Conservation (phyloP, 2,329 filamentous ascomycete genomes). For the Nothophaeocryptopus gaeumannii region DNA sequence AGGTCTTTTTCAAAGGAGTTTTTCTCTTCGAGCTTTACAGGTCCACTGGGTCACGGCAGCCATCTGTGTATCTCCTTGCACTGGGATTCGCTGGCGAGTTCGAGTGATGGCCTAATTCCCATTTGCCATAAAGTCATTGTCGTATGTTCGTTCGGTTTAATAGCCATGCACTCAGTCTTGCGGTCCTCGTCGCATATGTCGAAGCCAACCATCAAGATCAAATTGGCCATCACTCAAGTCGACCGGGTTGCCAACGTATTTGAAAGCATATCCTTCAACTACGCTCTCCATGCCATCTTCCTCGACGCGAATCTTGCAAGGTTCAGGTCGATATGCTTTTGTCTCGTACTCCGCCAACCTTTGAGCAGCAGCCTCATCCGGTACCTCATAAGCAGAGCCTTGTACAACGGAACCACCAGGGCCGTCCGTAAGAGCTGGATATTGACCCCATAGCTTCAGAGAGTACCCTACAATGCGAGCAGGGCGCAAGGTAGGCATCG, state of each 20-base stretch:
- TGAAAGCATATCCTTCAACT: constrained; percentile 11
- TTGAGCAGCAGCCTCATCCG: constrained; percentile 34
- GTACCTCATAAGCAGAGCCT: constrained; percentile 36
- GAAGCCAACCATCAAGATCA: constrained; percentile 8
- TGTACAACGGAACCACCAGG: constrained; percentile 18
- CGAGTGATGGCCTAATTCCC: too few relatives aligned
- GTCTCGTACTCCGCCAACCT: constrained; percentile 39
- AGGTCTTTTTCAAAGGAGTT: too few relatives aligned
- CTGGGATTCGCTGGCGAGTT: too few relatives aligned
- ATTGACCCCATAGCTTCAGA: constrained; percentile 40
- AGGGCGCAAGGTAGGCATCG: constrained; percentile 24
- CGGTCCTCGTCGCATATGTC: constrained; percentile 5
- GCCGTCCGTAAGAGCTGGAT: constrained; percentile 40
- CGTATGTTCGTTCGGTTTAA: too few relatives aligned
- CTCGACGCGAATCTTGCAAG: constrained; percentile 31
- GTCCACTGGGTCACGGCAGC: too few relatives aligned
- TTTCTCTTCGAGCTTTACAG: too few relatives aligned
- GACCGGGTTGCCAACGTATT: constrained; percentile 4
- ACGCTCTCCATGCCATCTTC: not conserved
- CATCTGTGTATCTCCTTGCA: too few relatives aligned
- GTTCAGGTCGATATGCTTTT: constrained; percentile 39
- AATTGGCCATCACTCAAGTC: constrained; percentile 12
- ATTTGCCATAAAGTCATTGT: too few relatives aligned
- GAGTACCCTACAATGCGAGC: constrained; percentile 35
- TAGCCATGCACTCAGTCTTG: too few relatives aligned